A percentile compares a stretch with the other conserved stretches of the same genome.
Conservation (phyloP, 345 rosid species). For the Gossypium raimondii region DNA sequence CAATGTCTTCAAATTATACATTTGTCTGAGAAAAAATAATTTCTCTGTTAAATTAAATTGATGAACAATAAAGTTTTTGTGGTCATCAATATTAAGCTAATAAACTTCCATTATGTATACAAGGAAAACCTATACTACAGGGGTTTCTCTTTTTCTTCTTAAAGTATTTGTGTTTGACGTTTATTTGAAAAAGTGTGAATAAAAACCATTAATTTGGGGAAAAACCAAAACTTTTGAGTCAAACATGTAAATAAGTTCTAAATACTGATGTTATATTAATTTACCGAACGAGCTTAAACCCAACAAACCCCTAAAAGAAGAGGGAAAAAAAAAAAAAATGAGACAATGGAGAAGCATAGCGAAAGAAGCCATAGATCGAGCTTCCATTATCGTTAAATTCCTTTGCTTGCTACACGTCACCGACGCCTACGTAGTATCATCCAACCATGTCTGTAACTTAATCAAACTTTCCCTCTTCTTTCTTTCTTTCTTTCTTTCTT, state of each 20-base stretch:
- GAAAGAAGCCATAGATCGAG: conserved; percentile 35
- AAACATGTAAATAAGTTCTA: neutral
- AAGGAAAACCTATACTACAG: no score
- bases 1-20: conserved; percentile 13
- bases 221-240: neutral
- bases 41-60: conserved; percentile 5
- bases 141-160: no score
- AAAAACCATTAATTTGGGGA: neutral
- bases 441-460: conserved; percentile 43
- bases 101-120: neutral
- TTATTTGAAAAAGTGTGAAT: no score
- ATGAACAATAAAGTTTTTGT: conserved; percentile 8
- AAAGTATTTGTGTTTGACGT: no score
- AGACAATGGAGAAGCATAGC: conserved; percentile 36
- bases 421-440: conserved; percentile 49
- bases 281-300: neutral
- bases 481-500: neutral
- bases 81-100: conserved; percentile 12
- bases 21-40: conserved; percentile 10
- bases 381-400: conserved; percentile 28
- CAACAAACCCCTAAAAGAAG: neutral
- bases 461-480: neutral
- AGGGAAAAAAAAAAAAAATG: conserved; percentile 2
- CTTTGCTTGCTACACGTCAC: conserved; percentile 58
- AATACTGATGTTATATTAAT: neutral